Evolutionary conservation across 2,329 filamentous ascomycete species (phyloP).

Genomic region (Mycosphaerella sp.): DNA sequence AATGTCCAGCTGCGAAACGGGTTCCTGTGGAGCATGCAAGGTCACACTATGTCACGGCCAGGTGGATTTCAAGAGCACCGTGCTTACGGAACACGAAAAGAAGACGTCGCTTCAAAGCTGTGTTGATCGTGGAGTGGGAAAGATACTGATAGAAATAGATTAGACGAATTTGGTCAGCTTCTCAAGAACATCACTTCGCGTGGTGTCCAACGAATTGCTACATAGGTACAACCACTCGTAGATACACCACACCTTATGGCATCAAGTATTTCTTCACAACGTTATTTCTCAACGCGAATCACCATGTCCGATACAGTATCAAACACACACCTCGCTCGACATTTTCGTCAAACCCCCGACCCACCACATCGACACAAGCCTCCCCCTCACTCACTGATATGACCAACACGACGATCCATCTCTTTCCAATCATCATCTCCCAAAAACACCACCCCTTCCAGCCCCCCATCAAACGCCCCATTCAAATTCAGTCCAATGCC

Average conservation of each 20-base stretch:
- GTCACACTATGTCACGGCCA: conserved; percentile 37
- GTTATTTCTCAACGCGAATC: no score
- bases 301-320: no score
- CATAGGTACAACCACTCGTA: no score
- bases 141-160: conserved; percentile 24
- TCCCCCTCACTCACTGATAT: no score
- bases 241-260: no score
- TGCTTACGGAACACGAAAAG: conserved; percentile 36
- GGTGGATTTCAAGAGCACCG: conserved; percentile 39
- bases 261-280: no score
- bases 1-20: conserved; percentile 40
- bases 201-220: no score
- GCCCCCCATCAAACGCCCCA: background rate
- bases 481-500: background rate
- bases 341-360: no score
- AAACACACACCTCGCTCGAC: no score
- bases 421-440: background rate
- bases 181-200: no score
- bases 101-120: conserved; percentile 37
- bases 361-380: no score
- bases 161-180: no score
- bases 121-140: conserved; percentile 33
- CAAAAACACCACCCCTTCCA: background rate
- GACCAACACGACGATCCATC: background rate
- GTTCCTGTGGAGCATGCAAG: conserved; percentile 42